These are phyloP conservation scores for Epichloe sibirici DNA, from an alignment of 2,329 filamentous ascomycete species.

Conservation along the genomic window DNA sequence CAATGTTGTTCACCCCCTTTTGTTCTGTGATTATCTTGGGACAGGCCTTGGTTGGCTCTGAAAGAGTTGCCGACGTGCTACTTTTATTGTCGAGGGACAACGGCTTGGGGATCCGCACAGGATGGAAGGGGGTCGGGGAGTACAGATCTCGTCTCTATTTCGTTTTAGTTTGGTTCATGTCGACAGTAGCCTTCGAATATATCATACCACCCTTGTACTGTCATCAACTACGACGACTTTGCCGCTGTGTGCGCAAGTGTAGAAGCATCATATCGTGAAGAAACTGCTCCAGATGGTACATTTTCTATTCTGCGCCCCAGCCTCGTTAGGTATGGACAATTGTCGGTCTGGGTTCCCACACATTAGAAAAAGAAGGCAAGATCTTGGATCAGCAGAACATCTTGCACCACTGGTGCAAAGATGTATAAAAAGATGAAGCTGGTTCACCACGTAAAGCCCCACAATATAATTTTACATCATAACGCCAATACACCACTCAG, in stretches of 20 bases:
- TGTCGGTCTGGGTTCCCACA: too few species aligned
- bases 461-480: too few species aligned
- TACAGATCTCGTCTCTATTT: background rate
- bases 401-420: too few species aligned
- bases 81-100: background rate
- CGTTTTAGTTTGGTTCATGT: slow-evolving; percentile 4
- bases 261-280: background rate
- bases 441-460: too few species aligned
- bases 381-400: too few species aligned
- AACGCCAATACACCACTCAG: background rate
- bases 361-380: too few species aligned
- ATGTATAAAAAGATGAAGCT: too few species aligned
- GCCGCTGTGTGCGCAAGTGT: background rate
- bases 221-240: background rate
- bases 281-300: background rate
- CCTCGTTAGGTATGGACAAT: too few species aligned
- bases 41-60: background rate
- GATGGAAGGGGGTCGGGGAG: background rate
- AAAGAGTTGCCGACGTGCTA: background rate
- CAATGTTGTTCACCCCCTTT: background rate
- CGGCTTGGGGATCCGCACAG: background rate
- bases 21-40: background rate
- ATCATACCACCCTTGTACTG: slow-evolving; percentile 3
- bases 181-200: slow-evolving; percentile 3
- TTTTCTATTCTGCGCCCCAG: too few species aligned